phyloP scores from a whole-genome alignment of 495 filamentous ascomycete genomes.

The Paragyromitra xinjiangensis region DNA sequence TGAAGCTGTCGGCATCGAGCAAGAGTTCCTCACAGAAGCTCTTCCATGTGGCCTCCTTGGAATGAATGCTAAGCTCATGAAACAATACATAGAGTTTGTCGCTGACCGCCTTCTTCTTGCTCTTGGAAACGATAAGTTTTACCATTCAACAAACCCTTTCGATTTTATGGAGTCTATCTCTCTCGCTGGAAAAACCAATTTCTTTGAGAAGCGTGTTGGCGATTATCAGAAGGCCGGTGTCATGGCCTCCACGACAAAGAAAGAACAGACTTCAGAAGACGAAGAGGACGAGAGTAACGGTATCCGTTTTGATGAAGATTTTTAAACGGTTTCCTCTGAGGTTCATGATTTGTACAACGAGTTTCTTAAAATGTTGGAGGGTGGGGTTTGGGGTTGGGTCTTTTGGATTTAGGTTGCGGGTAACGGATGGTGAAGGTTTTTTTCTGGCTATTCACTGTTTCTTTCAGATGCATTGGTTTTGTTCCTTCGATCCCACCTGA shows the following conservation, averaged over 20 bases:
- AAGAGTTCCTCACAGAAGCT: constrained; percentile 97
- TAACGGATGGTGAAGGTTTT: constrained; percentile 41
- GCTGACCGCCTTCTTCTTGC: constrained; percentile 92
- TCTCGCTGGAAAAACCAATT: constrained; percentile 98
- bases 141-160: constrained; percentile 92
- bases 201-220: constrained; percentile 99
- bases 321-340: constrained; percentile 67
- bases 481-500: constrained; percentile 20
- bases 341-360: constrained; percentile 35
- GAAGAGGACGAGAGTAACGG: constrained; percentile 75
- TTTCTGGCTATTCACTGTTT: constrained; percentile 21
- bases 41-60: constrained; percentile 90
- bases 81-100: constrained; percentile 99
- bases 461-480: constrained; percentile 23
- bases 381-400: constrained; percentile 37
- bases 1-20: constrained; percentile 92
- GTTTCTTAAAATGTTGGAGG: constrained; percentile 38
- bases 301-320: constrained; percentile 96
- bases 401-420: constrained; percentile 42
- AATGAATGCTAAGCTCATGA: constrained; percentile 98
- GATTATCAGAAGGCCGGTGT: constrained; percentile 99
- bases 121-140: constrained; percentile 92
- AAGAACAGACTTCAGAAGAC: constrained; percentile 63
- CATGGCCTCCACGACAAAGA: constrained; percentile 92
- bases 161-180: constrained; percentile 99